Evolutionary conservation across 2,329 filamentous ascomycete genomes (phyloP).

Genomic region (Xylariaceae sp.): DNA sequence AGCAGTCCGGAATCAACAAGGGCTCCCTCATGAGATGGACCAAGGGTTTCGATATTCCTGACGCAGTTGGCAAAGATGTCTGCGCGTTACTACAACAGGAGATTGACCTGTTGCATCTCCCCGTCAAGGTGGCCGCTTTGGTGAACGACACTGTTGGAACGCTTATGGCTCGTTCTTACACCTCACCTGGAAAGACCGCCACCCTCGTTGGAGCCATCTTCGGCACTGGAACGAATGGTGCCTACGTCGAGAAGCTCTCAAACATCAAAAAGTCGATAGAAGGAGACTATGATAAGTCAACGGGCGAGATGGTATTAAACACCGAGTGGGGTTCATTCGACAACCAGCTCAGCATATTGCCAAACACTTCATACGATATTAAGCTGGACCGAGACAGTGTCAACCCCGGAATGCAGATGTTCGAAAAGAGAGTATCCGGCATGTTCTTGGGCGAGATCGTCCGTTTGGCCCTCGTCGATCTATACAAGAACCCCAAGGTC

Average conservation of each 20-base stretch:
- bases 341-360: constrained; percentile 83
- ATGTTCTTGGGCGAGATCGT: constrained; percentile 98
- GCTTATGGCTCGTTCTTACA: constrained; percentile 95
- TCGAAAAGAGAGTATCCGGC: constrained; percentile 95
- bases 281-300: constrained; percentile 69
- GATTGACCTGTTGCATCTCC: constrained; percentile 79
- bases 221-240: constrained; percentile 94
- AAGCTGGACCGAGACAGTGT: constrained; percentile 73
- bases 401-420: constrained; percentile 96
- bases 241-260: constrained; percentile 86
- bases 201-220: constrained; percentile 96
- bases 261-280: constrained; percentile 74
- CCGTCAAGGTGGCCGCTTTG: constrained; percentile 89
- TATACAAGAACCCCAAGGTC: constrained; percentile 62
- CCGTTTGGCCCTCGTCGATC: constrained; percentile 65
- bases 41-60: constrained; percentile 96
- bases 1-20: constrained; percentile 92
- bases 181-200: constrained; percentile 77
- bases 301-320: constrained; percentile 95
- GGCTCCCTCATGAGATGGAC: constrained; percentile 95
- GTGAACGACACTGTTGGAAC: constrained; percentile 98
- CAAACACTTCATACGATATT: constrained; percentile 76
- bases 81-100: constrained; percentile 84
- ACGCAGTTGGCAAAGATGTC: constrained; percentile 90
- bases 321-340: constrained; percentile 99